phyloP scores from a whole-genome alignment of 2,329 filamentous ascomycete species.

The Ophiostoma ips region DNA sequence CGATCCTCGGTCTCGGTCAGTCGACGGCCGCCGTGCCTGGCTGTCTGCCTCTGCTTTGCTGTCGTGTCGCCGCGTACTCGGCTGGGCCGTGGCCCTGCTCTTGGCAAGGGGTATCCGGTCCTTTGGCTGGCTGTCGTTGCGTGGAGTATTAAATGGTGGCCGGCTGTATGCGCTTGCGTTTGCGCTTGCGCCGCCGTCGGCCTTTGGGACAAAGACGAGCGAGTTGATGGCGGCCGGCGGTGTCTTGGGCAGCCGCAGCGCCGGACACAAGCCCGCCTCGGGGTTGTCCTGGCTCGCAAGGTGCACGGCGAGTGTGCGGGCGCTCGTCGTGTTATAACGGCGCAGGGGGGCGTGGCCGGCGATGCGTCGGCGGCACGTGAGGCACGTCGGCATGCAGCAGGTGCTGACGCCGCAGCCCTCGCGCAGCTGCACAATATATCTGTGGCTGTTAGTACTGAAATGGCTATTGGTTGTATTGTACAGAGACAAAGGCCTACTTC shows the following conservation, averaged over 20 bases:
- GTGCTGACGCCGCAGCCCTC: conserved; percentile 57
- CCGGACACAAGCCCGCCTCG: conserved; percentile 51
- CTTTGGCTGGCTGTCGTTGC: too few species aligned
- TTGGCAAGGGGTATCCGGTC: too few species aligned
- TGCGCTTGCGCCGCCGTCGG: conserved; percentile 8
- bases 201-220: conserved; percentile 30
- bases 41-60: not conserved
- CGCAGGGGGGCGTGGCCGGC: conserved; percentile 56
- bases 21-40: too few species aligned
- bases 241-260: conserved; percentile 28
- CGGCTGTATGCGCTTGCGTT: conserved; percentile 2
- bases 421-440: conserved; percentile 68
- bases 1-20: not conserved
- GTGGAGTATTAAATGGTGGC: too few species aligned
- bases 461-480: conserved; percentile 22
- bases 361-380: conserved; percentile 59
- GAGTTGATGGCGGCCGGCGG: conserved; percentile 32
- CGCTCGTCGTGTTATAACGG: conserved; percentile 68
- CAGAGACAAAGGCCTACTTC: conserved; percentile 32
- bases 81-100: too few species aligned
- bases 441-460: too few species aligned
- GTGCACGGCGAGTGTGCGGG: conserved; percentile 65
- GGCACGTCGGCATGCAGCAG: conserved; percentile 66
- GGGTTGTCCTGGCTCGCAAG: conserved; percentile 70
- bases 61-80: not conserved